Percentiles rank a stretch among this genome's conserved stretches.
Evolutionary conservation across 768 basidiomycete species (phyloP).

Genomic region (Leccinum longicurvipes): DNA sequence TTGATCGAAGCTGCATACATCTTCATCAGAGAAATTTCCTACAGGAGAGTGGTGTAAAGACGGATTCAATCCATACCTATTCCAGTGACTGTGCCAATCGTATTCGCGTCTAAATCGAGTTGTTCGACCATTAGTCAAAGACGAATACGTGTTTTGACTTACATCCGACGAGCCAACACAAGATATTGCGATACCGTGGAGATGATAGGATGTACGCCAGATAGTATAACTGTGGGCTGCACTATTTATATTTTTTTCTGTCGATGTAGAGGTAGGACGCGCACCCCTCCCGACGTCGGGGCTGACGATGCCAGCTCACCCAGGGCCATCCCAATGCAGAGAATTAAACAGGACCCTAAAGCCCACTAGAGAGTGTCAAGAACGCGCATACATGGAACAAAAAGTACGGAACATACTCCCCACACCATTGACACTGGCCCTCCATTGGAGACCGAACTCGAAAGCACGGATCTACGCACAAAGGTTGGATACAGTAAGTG

Average conservation of each 20-base stretch:
- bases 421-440: constrained; percentile 43
- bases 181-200: constrained; percentile 51
- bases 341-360: constrained; percentile 33
- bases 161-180: constrained; percentile 70
- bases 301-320: constrained; percentile 37
- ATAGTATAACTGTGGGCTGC: constrained; percentile 47
- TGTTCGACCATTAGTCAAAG: neutral
- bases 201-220: constrained; percentile 60
- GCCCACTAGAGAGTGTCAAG: constrained; percentile 26
- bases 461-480: constrained; percentile 38
- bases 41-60: neutral
- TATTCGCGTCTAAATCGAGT: constrained; percentile 40
- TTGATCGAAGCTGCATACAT: constrained; percentile 47
- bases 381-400: neutral
- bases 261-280: neutral
- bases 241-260: neutral
- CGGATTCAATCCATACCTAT: constrained; percentile 22
- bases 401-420: constrained; percentile 27
- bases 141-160: constrained; percentile 12
- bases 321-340: constrained; percentile 37
- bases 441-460: constrained; percentile 45
- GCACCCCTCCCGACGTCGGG: constrained; percentile 37
- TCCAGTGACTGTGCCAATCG: constrained; percentile 44
- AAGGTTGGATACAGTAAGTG: neutral
- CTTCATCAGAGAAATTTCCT: neutral